Evolutionary conservation across 2,329 filamentous ascomycete species (phyloP), one percentile per base, ranked within the genome.

Genomic region (Ascosphaera acerosa): DNA sequence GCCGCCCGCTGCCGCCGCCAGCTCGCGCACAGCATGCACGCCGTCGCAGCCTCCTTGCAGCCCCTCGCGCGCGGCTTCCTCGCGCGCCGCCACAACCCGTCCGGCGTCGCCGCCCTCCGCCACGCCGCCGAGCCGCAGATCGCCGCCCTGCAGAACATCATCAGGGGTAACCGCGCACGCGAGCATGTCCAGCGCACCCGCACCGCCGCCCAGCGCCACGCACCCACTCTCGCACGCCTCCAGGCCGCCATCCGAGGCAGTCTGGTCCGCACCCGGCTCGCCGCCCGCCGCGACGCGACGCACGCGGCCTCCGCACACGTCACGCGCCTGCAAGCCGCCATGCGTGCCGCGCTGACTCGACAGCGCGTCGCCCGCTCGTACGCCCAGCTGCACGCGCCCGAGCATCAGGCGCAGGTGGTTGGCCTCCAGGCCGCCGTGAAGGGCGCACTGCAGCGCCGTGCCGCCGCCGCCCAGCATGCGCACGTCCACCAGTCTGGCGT

Each of bases 1-100:
- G 89, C 81, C 32, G 80, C 89, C 43, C 91, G 78, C 53, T 66
- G 77, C 2, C 64, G 84, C 29, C 80, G 92, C 48, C 66, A 68
- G 37, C 92, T 92, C 51, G 68, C 76, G 30, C 57, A 87, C 34
- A 67, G 72, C 39, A 92, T 91, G 82, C 66, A 68, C 34, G 64
- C 57, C 14, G 91, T 90, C 45, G 77, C 82, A 2, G 58, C 76
- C 17, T 62, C 69, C 37, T 62, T 92, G 12, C 87, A 97, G 50
- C 81, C 78, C 37, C 63, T 69, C 4, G 66, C 68, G 3, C 70
- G 84, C 30, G 84, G 80, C 3, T 75, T 76, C 46, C 55, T 92
- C 23, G 62, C 72, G 15, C 69, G 87, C 36, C 61, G 62, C 23
- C 59, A 75, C 43, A 55, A 57, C 37, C 59, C 64, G 25, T 67